A percentile compares a stretch with the other conserved stretches of the same genome.
Evolutionary conservation across 805 yeast genomes (phyloP).

Genomic region (Yarrowia keelungensis): DNA sequence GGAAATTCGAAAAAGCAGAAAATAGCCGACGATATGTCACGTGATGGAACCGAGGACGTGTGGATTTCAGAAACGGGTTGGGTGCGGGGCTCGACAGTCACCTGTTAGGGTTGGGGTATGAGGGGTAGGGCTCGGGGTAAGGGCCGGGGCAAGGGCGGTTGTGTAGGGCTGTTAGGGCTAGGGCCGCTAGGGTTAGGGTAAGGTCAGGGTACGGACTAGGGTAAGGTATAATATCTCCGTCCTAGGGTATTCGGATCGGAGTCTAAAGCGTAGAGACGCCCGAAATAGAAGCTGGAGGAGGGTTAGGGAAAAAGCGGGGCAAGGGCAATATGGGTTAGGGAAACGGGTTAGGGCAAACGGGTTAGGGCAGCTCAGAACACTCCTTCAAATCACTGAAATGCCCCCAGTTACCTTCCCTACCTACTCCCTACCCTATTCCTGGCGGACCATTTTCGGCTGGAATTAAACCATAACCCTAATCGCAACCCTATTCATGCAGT

Average conservation of each 20-base stretch:
- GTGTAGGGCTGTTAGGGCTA: no score
- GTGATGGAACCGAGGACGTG: background rate
- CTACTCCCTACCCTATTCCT: no score
- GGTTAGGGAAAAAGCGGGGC: background rate
- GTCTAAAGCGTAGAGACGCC: constrained; percentile 1
- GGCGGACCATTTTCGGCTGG: constrained; percentile 23
- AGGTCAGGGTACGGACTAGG: background rate
- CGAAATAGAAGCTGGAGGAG: background rate
- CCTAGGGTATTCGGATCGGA: constrained; percentile 27
- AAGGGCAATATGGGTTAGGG: background rate
- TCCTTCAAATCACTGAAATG: no score
- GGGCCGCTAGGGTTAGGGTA: background rate
- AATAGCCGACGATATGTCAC: background rate
- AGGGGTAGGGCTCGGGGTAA: background rate
- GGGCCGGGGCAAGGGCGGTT: no score
- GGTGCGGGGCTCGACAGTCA: background rate
- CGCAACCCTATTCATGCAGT: background rate
- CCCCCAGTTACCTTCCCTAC: no score
- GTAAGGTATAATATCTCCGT: constrained; percentile 5
- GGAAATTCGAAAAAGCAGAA: background rate
- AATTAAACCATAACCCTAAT: constrained; percentile 17
- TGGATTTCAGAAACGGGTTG: background rate
- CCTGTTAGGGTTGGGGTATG: background rate
- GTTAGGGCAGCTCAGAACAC: no score
- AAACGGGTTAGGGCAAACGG: no score